A percentile compares a stretch with the other conserved stretches of the same genome.
phyloP scores from a whole-genome alignment of 2,329 filamentous ascomycete species.

The Scytalidium lignicola region DNA sequence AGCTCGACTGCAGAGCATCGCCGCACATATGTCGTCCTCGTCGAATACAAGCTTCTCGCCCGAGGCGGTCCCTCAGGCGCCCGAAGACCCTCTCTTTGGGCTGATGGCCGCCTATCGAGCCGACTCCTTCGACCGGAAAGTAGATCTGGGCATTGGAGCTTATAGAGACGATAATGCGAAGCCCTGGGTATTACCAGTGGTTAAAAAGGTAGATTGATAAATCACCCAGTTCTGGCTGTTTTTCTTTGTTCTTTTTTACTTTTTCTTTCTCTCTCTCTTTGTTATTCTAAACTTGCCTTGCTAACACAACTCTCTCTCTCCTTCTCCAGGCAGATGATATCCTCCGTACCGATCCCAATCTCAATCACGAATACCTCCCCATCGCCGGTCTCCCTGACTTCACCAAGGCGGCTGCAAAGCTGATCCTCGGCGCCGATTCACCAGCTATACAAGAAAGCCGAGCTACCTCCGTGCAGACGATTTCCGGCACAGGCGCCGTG shows the following conservation, averaged over 20 bases:
- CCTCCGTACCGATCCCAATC: conserved; percentile 78
- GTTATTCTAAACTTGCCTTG: too few relatives aligned
- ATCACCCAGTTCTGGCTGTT: neutral
- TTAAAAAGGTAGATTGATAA: conserved; percentile 71
- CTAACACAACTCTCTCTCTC: conserved; percentile 1
- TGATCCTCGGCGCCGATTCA: conserved; percentile 76
- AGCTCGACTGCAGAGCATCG: conserved; percentile 54
- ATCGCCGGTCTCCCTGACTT: conserved; percentile 85
- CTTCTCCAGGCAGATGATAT: conserved; percentile 75
- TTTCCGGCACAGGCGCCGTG: conserved; percentile 93
- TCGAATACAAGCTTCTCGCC: conserved; percentile 64
- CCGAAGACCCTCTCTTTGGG: conserved; percentile 92
- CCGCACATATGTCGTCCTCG: conserved; percentile 59
- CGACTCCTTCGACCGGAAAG: conserved; percentile 73
- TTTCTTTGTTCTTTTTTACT: too few relatives aligned
- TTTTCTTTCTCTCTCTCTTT: too few relatives aligned
- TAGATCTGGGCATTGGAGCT: conserved; percentile 87
- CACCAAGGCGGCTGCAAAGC: conserved; percentile 83
- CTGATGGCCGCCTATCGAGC: conserved; percentile 83
- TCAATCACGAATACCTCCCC: conserved; percentile 98
- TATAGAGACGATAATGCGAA: conserved; percentile 95
- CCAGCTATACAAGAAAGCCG: conserved; percentile 82
- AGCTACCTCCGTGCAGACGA: conserved; percentile 78
- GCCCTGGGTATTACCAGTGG: conserved; percentile 93
- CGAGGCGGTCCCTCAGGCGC: conserved; percentile 78